A percentile compares a stretch with the other conserved stretches of the same genome.
These are phyloP conservation scores for Barbarea vulgaris DNA, from an alignment of 345 rosid genomes.

Conservation along the genomic window DNA sequence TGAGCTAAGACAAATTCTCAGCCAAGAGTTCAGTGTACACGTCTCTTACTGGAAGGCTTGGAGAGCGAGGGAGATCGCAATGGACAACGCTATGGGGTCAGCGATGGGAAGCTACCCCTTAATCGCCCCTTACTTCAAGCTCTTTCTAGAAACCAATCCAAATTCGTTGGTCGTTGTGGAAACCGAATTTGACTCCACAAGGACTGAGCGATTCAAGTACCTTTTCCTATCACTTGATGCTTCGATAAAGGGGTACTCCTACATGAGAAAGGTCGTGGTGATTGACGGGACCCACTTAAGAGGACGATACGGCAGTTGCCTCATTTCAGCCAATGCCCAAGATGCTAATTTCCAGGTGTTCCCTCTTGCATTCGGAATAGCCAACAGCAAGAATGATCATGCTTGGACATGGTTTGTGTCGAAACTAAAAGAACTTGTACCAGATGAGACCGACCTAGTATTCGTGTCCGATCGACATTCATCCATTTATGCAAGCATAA, in stretches of 20 bases:
- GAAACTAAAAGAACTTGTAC: no score
- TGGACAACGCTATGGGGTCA: background rate
- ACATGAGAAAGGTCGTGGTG: no score
- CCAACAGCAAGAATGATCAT: no score
- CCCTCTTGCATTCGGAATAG: no score
- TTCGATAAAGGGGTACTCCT: rapidly evolving
- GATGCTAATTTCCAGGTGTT: no score
- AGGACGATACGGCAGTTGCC: background rate
- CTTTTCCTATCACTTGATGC: background rate
- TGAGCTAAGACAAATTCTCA: background rate
- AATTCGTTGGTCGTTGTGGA: background rate
- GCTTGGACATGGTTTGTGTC: no score
- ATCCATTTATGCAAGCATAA: no score
- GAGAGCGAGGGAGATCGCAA: background rate
- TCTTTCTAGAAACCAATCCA: background rate
- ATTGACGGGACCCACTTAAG: no score
- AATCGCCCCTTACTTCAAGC: background rate
- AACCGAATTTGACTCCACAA: no score
- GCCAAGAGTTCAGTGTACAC: background rate
- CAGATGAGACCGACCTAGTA: no score
- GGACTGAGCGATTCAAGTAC: background rate
- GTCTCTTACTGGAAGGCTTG: background rate
- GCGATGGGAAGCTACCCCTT: background rate
- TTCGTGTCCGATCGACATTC: no score
- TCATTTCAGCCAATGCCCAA: no score